Percentiles rank a stretch among this genome's conserved stretches.
Conservation (phyloP, 371 early-diverging fungal species). For the Syncephalastrum contaminatum region DNA sequence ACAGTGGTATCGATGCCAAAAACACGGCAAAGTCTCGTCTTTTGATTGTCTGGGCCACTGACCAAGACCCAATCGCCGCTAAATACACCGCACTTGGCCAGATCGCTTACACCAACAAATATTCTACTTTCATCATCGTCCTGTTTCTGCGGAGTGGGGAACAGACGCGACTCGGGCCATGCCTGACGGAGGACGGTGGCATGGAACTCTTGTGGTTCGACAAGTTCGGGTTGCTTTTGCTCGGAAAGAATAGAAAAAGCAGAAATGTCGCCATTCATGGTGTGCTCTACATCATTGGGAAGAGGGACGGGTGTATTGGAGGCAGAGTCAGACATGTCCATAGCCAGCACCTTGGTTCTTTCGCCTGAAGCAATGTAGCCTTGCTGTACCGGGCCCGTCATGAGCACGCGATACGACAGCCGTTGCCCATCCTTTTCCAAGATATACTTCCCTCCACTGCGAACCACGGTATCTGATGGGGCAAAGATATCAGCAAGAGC, state of each 20-base stretch:
- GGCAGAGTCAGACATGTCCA: conserved; percentile 19
- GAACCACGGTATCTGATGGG: conserved; percentile 35
- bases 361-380: conserved; percentile 49
- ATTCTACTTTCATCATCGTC: conserved; percentile 61
- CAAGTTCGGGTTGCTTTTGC: conserved; percentile 17
- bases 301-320: conserved; percentile 36
- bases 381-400: conserved; percentile 69
- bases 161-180: conserved; percentile 52
- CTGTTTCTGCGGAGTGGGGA: conserved; percentile 48
- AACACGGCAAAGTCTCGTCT: conserved; percentile 48
- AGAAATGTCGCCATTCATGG: conserved; percentile 1
- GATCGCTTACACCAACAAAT: conserved; percentile 54
- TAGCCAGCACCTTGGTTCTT: conserved; percentile 28
- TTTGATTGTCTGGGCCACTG: conserved; percentile 36
- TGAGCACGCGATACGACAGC: conserved; percentile 42
- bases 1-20: conserved; percentile 31
- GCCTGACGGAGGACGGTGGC: conserved; percentile 34
- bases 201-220: conserved; percentile 35
- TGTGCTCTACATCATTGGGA: conserved; percentile 33
- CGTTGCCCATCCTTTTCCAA: conserved; percentile 14
- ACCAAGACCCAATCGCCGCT: conserved; percentile 75
- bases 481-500: conserved; percentile 18
- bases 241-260: conserved; percentile 19
- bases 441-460: conserved; percentile 37
- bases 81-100: conserved; percentile 65